These are phyloP conservation scores for Boletus barrowsii DNA, from an alignment of 768 basidiomycete genomes.

Conservation along the genomic window DNA sequence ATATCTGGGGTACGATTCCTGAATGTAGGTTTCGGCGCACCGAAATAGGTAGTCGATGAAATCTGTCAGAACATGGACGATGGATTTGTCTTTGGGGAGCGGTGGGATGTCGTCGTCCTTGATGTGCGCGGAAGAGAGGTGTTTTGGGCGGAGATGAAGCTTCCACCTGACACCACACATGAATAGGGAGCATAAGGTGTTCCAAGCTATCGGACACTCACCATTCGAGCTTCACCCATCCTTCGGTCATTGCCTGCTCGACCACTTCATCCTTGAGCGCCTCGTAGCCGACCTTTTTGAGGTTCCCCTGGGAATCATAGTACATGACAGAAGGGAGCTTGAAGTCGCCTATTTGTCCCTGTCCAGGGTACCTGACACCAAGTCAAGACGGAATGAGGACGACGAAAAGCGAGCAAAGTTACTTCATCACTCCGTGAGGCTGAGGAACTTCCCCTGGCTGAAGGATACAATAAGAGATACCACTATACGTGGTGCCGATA, in stretches of 20 bases:
- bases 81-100: conserved; percentile 38
- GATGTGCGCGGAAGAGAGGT: conserved; percentile 24
- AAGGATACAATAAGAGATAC: conserved; percentile 37
- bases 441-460: conserved; percentile 31
- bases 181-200: not conserved
- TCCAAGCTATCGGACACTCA: conserved; percentile 7
- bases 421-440: conserved; percentile 20
- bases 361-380: conserved; percentile 33
- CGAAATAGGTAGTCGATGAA: conserved; percentile 42
- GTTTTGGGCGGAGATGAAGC: conserved; percentile 36
- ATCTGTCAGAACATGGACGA: conserved; percentile 41
- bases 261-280: conserved; percentile 34
- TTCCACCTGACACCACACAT: conserved; percentile 27
- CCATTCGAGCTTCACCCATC: conserved; percentile 46
- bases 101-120: conserved; percentile 33
- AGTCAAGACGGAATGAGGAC: not conserved
- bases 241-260: conserved; percentile 35
- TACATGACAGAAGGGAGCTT: conserved; percentile 48
- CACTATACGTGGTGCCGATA: conserved; percentile 37
- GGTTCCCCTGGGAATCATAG: conserved; percentile 38
- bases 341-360: conserved; percentile 37
- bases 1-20: conserved; percentile 39
- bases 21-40: conserved; percentile 43
- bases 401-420: not conserved
- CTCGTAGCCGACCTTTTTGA: conserved; percentile 41